A percentile compares a stretch with the other conserved stretches of the same genome.
Conservation (phyloP, 228 moss, liverwort and hornwort genomes). For the Sphagnum magellanicum region DNA sequence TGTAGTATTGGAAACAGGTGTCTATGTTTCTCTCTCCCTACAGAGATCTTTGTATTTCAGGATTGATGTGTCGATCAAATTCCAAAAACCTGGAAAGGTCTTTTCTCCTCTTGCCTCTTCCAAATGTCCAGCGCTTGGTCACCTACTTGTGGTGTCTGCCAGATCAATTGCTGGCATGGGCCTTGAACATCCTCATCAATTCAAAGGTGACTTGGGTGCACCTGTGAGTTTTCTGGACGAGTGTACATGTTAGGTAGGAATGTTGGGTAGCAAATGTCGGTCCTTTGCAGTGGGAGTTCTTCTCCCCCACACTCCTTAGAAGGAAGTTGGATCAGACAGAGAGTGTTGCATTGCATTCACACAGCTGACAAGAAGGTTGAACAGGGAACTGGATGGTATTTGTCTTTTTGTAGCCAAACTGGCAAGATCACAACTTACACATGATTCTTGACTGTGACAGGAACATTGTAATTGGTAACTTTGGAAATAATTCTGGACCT, state of each 20-base stretch:
- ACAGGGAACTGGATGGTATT: constrained; percentile 3
- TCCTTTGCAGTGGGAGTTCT: not conserved
- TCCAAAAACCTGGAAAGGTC: constrained; percentile 6
- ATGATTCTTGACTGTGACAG: constrained; percentile 10
- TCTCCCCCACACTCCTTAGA: not conserved
- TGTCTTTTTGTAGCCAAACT: constrained; percentile 8
- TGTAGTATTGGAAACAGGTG: not conserved
- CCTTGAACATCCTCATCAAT: constrained; percentile 2
- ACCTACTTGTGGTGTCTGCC: not conserved
- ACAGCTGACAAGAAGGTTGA: not conserved
- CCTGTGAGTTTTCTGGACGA: not conserved
- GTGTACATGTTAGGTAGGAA: constrained; percentile 1
- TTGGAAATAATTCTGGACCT: not conserved
- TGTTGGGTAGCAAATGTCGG: not conserved
- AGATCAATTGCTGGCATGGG: not conserved
- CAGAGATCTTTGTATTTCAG: constrained; percentile 40
- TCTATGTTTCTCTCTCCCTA: constrained; percentile 10
- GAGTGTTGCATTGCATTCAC: not conserved
- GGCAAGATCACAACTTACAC: not conserved
- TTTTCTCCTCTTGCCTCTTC: constrained; percentile 7
- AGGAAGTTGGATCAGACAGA: not conserved
- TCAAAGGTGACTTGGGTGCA: constrained; percentile 1
- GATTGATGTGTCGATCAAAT: constrained; percentile 13
- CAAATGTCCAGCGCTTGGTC: constrained; percentile 10
- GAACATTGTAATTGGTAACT: constrained; percentile 3